phyloP scores from a whole-genome alignment of 768 basidiomycete species.

The Fibroporia radiculosa region DNA sequence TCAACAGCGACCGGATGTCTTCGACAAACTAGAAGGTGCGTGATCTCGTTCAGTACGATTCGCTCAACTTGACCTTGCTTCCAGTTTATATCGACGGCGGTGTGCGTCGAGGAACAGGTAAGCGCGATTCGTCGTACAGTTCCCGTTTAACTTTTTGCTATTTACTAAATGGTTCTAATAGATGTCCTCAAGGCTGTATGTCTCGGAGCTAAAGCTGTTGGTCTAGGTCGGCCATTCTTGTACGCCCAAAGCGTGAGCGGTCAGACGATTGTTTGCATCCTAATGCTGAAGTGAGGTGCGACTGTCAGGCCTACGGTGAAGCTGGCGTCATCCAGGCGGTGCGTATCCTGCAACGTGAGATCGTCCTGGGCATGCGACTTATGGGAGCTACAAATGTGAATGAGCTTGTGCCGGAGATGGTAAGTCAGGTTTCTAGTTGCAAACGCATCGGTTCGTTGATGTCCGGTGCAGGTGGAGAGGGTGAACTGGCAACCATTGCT shows the following conservation, averaged over 20 bases:
- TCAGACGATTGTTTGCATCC: not conserved
- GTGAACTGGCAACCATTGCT: slow-evolving; percentile 3
- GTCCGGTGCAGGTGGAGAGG: slow-evolving; percentile 1
- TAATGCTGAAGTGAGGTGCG: slow-evolving; percentile 3
- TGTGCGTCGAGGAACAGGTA: slow-evolving; percentile 70
- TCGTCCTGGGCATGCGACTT: slow-evolving; percentile 66
- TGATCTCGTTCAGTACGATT: not conserved
- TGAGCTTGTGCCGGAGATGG: slow-evolving; percentile 72
- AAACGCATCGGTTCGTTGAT: not conserved
- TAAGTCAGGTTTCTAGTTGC: slow-evolving; percentile 18
- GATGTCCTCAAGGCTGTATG: slow-evolving; percentile 89
- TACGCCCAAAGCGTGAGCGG: slow-evolving; percentile 69
- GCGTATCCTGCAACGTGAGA: slow-evolving; percentile 70
- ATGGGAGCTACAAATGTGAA: slow-evolving; percentile 59
- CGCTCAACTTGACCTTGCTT: not conserved
- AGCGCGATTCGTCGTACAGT: too few species aligned
- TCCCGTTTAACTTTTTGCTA: too few species aligned
- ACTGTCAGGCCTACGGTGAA: slow-evolving; percentile 62
- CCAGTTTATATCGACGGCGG: slow-evolving; percentile 88
- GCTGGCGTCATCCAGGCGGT: slow-evolving; percentile 60
- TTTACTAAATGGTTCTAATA: slow-evolving; percentile 13
- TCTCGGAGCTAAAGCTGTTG: slow-evolving; percentile 81
- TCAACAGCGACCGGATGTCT: slow-evolving; percentile 65
- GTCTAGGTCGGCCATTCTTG: slow-evolving; percentile 79
- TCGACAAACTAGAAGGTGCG: slow-evolving; percentile 61